A percentile compares a stretch with the other conserved stretches of the same genome.
These are phyloP conservation scores for Lizonia empirigonia DNA, from an alignment of 2,329 filamentous ascomycete species.

Conservation along the genomic window DNA sequence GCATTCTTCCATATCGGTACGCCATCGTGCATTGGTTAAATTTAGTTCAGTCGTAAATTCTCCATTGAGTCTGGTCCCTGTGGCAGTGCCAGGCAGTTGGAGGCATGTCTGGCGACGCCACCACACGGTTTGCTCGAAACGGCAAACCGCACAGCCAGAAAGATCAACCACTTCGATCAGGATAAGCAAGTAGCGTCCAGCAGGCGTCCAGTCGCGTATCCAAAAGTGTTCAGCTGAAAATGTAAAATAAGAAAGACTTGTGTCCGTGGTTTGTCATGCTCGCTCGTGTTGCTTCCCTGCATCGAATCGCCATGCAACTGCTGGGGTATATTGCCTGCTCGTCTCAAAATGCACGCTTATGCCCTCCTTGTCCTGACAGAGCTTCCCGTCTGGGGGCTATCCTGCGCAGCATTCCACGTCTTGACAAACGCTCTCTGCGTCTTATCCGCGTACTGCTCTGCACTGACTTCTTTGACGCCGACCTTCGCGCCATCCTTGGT, in stretches of 20 bases:
- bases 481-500: slow-evolving; percentile 76
- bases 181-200: no score
- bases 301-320: not conserved
- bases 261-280: not conserved
- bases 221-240: not conserved
- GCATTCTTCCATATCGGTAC: no score
- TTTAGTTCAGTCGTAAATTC: not conserved
- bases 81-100: not conserved
- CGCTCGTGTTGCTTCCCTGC: not conserved
- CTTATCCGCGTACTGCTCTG: slow-evolving; percentile 73
- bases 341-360: not conserved
- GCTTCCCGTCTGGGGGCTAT: slow-evolving; percentile 1
- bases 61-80: not conserved
- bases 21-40: not conserved
- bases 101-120: not conserved
- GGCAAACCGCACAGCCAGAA: not conserved
- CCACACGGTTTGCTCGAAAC: not conserved
- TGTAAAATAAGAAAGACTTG: not conserved
- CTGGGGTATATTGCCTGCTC: not conserved
- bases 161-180: no score
- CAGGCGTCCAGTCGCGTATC: no score
- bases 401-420: slow-evolving; percentile 54
- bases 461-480: slow-evolving; percentile 69
- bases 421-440: slow-evolving; percentile 67
- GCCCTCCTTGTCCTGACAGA: slow-evolving; percentile 9